Percentiles rank a stretch among this genome's conserved stretches.
phyloP scores from a whole-genome alignment of 768 basidiomycete genomes.

The Tricholoma hemisulphureum region DNA sequence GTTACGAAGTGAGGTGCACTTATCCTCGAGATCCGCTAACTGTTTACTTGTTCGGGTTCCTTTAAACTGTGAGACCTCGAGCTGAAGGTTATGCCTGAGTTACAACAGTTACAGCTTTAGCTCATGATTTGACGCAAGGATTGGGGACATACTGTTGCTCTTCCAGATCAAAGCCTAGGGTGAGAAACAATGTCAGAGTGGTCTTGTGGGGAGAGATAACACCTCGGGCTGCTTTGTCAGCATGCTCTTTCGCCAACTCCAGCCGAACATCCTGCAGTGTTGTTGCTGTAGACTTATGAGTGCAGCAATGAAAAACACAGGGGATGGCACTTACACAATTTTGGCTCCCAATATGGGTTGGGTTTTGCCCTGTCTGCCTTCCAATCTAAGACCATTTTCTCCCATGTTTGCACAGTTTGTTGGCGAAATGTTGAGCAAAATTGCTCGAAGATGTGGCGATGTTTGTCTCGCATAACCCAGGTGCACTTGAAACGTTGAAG shows the following conservation, averaged over 20 bases:
- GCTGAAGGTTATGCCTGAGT: background rate
- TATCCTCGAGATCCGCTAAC: background rate
- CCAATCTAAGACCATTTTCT: background rate
- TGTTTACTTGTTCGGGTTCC: background rate
- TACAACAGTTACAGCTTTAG: no score
- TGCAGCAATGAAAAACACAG: no score
- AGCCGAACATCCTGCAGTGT: conserved; percentile 1
- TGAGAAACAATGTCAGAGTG: background rate
- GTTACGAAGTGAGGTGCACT: background rate
- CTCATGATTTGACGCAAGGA: background rate
- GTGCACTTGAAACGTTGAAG: background rate
- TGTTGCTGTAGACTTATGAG: background rate
- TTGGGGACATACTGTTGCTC: conserved; percentile 5
- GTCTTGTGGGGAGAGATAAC: background rate
- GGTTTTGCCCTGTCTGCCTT: background rate
- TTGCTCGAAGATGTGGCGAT: background rate
- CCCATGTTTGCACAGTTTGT: background rate
- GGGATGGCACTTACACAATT: no score
- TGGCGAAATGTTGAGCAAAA: background rate
- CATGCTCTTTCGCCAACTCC: background rate
- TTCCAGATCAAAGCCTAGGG: no score
- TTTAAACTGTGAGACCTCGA: background rate
- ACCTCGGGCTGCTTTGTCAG: background rate
- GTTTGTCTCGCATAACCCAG: background rate
- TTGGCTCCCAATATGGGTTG: background rate